Conservation (phyloP, 192 early-diverging fungal genomes). For the Paraglomus brasilianum region DNA sequence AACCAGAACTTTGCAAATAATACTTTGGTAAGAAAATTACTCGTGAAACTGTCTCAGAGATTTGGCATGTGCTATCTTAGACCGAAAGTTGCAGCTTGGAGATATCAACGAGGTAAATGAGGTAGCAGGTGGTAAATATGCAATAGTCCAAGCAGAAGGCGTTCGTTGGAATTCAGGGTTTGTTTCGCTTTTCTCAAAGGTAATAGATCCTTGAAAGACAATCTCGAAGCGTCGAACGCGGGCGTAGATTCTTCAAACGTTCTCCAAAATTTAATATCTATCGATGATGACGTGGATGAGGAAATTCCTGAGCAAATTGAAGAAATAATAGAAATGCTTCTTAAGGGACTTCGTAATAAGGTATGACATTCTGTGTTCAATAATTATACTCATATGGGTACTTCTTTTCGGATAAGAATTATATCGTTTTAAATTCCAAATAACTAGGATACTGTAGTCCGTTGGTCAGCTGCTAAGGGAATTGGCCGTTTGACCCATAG, state of each 20-base stretch:
- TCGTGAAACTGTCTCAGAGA: slow-evolving; percentile 82
- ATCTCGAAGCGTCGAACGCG: slow-evolving; percentile 40
- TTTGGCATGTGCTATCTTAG: slow-evolving; percentile 78
- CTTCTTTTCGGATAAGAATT: neutral
- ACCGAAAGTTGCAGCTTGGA: slow-evolving; percentile 66
- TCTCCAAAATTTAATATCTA: slow-evolving; percentile 5
- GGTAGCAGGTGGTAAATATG: neutral
- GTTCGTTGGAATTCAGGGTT: neutral
- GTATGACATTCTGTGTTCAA: slow-evolving; percentile 36
- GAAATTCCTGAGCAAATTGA: slow-evolving; percentile 87
- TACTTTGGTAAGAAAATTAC: slow-evolving; percentile 72
- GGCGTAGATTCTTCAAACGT: slow-evolving; percentile 36
- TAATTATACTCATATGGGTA: slow-evolving; percentile 5
- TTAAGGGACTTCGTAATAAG: slow-evolving; percentile 80
- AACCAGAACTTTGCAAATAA: slow-evolving; percentile 63
- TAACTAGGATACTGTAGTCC: slow-evolving; percentile 82
- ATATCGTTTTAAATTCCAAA: neutral
- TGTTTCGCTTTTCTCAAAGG: slow-evolving; percentile 19
- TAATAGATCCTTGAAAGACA: slow-evolving; percentile 56
- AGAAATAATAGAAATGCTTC: slow-evolving; percentile 75
- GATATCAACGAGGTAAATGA: slow-evolving; percentile 62
- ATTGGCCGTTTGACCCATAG: slow-evolving; percentile 85
- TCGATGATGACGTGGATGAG: slow-evolving; percentile 51
- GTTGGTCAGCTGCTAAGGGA: slow-evolving; percentile 98
- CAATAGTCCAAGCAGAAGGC: neutral